Evolutionary conservation across 2,329 filamentous ascomycete species (phyloP).

Genomic region (Chaetomiaceae sp.): DNA sequence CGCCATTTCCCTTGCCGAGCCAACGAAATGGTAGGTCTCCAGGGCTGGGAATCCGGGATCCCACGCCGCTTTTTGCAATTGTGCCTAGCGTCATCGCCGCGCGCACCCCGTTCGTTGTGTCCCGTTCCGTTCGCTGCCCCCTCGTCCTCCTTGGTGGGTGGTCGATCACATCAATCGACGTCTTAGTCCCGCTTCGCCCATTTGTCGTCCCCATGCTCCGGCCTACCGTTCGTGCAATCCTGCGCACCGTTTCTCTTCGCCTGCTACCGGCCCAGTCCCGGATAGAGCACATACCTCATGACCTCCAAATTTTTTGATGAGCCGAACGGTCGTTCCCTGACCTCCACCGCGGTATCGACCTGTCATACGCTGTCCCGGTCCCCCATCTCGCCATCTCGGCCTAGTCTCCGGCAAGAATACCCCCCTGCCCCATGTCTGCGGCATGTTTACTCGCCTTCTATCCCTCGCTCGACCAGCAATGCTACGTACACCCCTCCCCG

Average conservation of each 20-base stretch:
- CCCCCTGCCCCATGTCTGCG: constrained; percentile 14
- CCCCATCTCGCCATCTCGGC: constrained; percentile 23
- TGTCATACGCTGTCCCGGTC: constrained; percentile 22
- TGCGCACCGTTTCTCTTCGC: constrained; percentile 16
- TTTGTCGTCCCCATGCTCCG: constrained; percentile 9
- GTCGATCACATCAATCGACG: constrained; percentile 18
- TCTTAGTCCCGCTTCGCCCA: constrained; percentile 18
- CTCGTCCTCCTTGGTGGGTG: constrained; percentile 4
- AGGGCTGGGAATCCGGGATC: constrained; percentile 25
- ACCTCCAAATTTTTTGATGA: constrained; percentile 17
- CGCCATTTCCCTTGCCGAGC: constrained; percentile 20
- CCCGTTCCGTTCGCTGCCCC: neutral
- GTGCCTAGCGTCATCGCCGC: constrained; percentile 33
- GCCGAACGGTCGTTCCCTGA: constrained; percentile 15
- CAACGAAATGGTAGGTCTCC: constrained; percentile 23
- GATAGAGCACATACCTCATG: constrained; percentile 22
- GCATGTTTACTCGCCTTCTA: constrained; percentile 15
- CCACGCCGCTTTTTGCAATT: constrained; percentile 33
- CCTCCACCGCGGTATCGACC: constrained; percentile 17
- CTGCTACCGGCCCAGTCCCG: constrained; percentile 10
- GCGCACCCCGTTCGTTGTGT: constrained; percentile 35
- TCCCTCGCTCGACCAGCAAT: constrained; percentile 14
- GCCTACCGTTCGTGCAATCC: constrained; percentile 10
- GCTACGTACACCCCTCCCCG: constrained; percentile 25
- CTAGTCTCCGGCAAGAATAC: constrained; percentile 18